These are phyloP conservation scores for Bombardia bombarda DNA, from an alignment of 495 filamentous ascomycete genomes.

Conservation along the genomic window DNA sequence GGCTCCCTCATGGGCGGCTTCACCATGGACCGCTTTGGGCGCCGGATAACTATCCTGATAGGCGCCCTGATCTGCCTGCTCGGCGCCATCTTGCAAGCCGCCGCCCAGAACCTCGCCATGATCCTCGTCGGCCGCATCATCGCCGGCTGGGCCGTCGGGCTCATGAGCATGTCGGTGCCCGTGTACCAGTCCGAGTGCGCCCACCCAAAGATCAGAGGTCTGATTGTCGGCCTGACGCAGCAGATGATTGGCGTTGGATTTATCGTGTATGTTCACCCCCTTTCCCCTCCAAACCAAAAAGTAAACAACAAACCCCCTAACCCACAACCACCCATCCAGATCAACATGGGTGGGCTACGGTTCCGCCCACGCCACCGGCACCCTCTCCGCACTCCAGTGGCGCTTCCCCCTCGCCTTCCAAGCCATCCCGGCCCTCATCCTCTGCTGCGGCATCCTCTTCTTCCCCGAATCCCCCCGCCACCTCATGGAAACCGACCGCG, in stretches of 20 bases:
- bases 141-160: conserved; percentile 37
- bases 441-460: conserved; percentile 36
- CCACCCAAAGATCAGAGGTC: conserved; percentile 11
- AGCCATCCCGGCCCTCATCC: conserved; percentile 30
- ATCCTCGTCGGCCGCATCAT: conserved; percentile 43
- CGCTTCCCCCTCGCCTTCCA: conserved; percentile 49
- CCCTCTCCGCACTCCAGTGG: conserved; percentile 39
- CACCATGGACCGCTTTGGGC: conserved; percentile 25
- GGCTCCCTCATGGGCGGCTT: conserved; percentile 23
- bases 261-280: conserved; percentile 5
- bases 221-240: conserved; percentile 7
- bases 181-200: conserved; percentile 31
- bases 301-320: neutral
- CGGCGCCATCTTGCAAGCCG: conserved; percentile 41
- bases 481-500: conserved; percentile 42
- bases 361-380: conserved; percentile 25
- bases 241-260: conserved; percentile 11
- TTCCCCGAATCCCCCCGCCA: conserved; percentile 50
- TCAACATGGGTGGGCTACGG: conserved; percentile 41
- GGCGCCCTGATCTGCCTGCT: conserved; percentile 47
- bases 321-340: neutral
- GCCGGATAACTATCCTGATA: conserved; percentile 44
- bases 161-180: conserved; percentile 40
- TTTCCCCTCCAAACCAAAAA: too few relatives aligned
- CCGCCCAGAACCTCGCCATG: conserved; percentile 36